These are phyloP conservation scores for Glycine soja DNA, from an alignment of 306 rosid species.

Conservation along the genomic window DNA sequence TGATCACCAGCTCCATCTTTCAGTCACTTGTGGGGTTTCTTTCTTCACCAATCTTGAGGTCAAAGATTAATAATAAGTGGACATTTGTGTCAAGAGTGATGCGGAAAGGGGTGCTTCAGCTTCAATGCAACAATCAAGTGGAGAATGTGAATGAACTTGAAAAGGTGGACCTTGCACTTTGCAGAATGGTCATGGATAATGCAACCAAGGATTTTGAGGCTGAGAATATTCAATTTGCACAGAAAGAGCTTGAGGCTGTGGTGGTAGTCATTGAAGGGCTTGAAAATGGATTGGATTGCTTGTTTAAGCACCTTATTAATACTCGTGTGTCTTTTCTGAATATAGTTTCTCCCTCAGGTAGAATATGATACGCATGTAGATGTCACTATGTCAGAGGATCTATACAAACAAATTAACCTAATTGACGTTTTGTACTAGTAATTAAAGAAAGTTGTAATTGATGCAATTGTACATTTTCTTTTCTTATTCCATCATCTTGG, in stretches of 20 bases:
- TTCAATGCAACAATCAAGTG: slow-evolving; percentile 29
- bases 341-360: slow-evolving; percentile 55
- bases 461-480: slow-evolving; percentile 24
- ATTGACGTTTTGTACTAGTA: slow-evolving; percentile 17
- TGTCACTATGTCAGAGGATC: slow-evolving; percentile 36
- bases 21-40: slow-evolving; percentile 61
- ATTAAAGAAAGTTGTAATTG: slow-evolving; percentile 17
- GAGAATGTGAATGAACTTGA: slow-evolving; percentile 61
- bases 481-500: not conserved
- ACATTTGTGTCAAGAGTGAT: slow-evolving; percentile 64
- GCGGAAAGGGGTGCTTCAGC: slow-evolving; percentile 50
- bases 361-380: not conserved
- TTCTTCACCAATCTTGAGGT: slow-evolving; percentile 56
- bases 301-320: slow-evolving; percentile 74
- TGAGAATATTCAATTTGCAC: slow-evolving; percentile 60
- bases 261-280: slow-evolving; percentile 57
- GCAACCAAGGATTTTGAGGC: slow-evolving; percentile 45
- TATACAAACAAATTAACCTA: slow-evolving; percentile 15
- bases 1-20: slow-evolving; percentile 57
- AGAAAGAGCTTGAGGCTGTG: slow-evolving; percentile 57
- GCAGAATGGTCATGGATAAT: slow-evolving; percentile 45
- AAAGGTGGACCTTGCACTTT: slow-evolving; percentile 62
- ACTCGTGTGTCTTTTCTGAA: slow-evolving; percentile 72
- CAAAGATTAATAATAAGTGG: slow-evolving; percentile 69
- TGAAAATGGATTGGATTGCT: slow-evolving; percentile 64